Base-by-base conservation (phyloP, 176 grass and related monocot genomes). In the Avena atlantica region DNA sequence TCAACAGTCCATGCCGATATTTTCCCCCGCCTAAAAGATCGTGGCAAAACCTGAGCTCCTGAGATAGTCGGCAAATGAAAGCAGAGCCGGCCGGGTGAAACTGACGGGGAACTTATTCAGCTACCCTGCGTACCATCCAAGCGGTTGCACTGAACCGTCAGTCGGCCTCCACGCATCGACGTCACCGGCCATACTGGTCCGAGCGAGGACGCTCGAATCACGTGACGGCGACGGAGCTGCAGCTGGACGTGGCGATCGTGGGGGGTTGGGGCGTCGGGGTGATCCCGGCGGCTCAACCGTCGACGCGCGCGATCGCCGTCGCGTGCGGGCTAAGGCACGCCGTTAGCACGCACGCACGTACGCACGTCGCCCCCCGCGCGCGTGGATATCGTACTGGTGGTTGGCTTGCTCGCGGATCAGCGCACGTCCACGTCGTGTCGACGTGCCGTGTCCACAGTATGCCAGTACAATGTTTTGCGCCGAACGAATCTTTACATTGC, bases 201-300 rank as follows among this genome's bases (percentile, higher is more conserved):
- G 53, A 1, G 58, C 24, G 21, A 49, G 51, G 49, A 21, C n/a
- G 24, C 83, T 16, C 8, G 69, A 12, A 21, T 83, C 4, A 71
- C 68, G 88, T 74, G 82, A 85, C 77, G 58, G 45, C 69, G 83
- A 81, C 24, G 36, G 69, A 11, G 49, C 47, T 17, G 68, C 29
- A 47, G 85, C 34, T 87, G 20, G 80, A n/a, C 48, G 57, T 87
- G 85, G 6, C 75, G 27, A 79, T 87, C 80, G 48, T 25, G 37
- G 27, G 57, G 57, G 70, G 68, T 74, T 66, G 89, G 89, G 57
- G 67, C 48, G 24, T 80, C 55, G 84, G 44, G 11, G 47, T 16
- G 13, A 49, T 87, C 85, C 31, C 80, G 66, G 67, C 81, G 74
- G 89, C 79, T 90, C 85, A 36, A 67, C 64, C 70, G 25, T 61